phyloP scores from a whole-genome alignment of 305 asterid genomes.

The Nicotiana rustica region DNA sequence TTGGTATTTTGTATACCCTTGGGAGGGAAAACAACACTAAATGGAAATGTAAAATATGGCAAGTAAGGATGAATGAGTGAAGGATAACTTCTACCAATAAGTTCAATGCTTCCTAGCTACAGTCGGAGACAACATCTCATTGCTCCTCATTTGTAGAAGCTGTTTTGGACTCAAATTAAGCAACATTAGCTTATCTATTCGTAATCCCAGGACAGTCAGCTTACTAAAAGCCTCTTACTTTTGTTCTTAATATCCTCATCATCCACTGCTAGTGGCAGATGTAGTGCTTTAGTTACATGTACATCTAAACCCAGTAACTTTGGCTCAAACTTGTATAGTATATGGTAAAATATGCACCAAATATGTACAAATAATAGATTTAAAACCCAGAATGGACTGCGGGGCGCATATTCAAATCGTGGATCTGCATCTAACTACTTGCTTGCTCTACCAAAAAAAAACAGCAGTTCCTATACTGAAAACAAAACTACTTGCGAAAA shows the following conservation, averaged over 20 bases:
- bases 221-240: not conserved
- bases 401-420: no score
- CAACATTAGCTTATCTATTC: not conserved
- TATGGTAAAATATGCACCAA: no score
- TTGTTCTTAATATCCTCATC: not conserved
- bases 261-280: not conserved
- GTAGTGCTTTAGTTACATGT: no score
- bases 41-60: not conserved
- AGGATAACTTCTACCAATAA: not conserved
- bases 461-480: conserved; percentile 13
- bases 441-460: conserved; percentile 16
- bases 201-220: not conserved
- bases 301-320: no score
- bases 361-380: no score
- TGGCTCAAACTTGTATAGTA: no score
- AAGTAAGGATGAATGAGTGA: not conserved
- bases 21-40: conserved; percentile 17
- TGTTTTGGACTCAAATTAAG: conserved; percentile 15
- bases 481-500: not conserved
- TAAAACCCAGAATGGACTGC: no score
- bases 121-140: not conserved
- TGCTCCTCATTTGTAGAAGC: conserved; percentile 19
- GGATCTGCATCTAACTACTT: no score
- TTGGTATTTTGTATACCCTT: not conserved
- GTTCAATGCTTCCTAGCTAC: not conserved